A percentile compares a stretch with the other conserved stretches of the same genome.
These are phyloP conservation scores for Helicostylum pulchrum DNA, from an alignment of 192 early-diverging fungal species.

Conservation along the genomic window DNA sequence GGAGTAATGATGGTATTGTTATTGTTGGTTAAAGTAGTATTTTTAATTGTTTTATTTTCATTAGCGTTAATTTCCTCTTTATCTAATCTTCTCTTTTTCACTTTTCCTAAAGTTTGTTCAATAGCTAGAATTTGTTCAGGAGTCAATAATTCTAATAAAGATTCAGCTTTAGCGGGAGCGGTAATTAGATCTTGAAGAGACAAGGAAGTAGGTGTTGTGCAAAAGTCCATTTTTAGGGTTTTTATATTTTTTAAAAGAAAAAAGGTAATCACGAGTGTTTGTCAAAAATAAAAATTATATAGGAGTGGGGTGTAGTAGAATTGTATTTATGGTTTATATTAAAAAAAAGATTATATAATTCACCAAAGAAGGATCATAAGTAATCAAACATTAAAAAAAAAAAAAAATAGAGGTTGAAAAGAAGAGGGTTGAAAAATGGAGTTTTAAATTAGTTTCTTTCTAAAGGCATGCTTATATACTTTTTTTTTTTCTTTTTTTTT, in stretches of 20 bases:
- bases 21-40: background rate
- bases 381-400: slow-evolving; percentile 10
- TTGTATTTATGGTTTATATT: background rate
- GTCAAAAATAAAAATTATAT: background rate
- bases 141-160: slow-evolving; percentile 21
- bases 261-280: background rate
- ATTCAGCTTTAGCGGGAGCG: slow-evolving; percentile 24
- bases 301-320: slow-evolving; percentile 4
- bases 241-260: background rate
- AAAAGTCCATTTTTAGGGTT: slow-evolving; percentile 17
- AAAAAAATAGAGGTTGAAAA: slow-evolving; percentile 3
- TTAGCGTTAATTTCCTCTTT: background rate
- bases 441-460: too few species aligned
- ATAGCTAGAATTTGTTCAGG: slow-evolving; percentile 21
- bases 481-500: too few species aligned
- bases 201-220: slow-evolving; percentile 17
- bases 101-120: slow-evolving; percentile 19
- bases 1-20: background rate
- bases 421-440: background rate
- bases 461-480: too few species aligned
- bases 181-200: slow-evolving; percentile 25
- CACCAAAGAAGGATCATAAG: slow-evolving; percentile 10
- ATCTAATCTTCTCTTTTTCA: slow-evolving; percentile 15
- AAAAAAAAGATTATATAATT: slow-evolving; percentile 1
- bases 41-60: background rate